Percentiles rank a stretch among this genome's conserved stretches.
Evolutionary conservation across 2,329 filamentous ascomycete genomes (phyloP).

Genomic region (Fusarium concolor): DNA sequence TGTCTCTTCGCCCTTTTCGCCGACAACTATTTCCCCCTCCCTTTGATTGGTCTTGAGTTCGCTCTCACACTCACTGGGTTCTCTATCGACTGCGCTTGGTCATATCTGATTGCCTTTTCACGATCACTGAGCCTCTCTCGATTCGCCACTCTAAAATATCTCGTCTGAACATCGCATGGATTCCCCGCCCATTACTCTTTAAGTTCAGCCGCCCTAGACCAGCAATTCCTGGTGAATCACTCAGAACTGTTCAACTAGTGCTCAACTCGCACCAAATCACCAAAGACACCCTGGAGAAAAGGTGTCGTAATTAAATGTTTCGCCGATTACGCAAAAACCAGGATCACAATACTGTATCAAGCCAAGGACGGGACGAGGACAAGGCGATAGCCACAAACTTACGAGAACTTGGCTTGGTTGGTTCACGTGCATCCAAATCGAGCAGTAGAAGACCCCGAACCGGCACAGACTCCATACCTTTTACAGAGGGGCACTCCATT

Average conservation of each 20-base stretch:
- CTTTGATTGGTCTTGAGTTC: conserved; percentile 21
- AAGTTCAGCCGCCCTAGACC: conserved; percentile 26
- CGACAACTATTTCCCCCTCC: conserved; percentile 17
- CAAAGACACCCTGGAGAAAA: conserved; percentile 25
- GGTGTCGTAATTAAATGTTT: conserved; percentile 53
- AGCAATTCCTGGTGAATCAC: conserved; percentile 13
- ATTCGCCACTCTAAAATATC: conserved; percentile 9
- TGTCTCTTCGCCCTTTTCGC: conserved; percentile 18
- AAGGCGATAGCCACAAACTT: conserved; percentile 44
- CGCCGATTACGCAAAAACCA: conserved; percentile 51
- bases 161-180: conserved; percentile 27
- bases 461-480: conserved; percentile 43
- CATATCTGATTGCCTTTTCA: conserved; percentile 20
- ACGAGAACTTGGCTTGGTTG: conserved; percentile 47
- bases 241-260: neutral
- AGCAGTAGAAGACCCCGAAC: conserved; percentile 44
- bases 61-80: conserved; percentile 14
- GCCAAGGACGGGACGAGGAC: conserved; percentile 37
- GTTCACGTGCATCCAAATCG: conserved; percentile 40
- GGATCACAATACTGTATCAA: conserved; percentile 40
- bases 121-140: conserved; percentile 17
- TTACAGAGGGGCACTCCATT: conserved; percentile 47
- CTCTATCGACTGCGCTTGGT: conserved; percentile 12
- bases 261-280: conserved; percentile 9
- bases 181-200: conserved; percentile 30